Evolutionary conservation across 2,329 filamentous ascomycete genomes (phyloP), one percentile per base, ranked within the genome.

Genomic region (Cytospora chrysosperma): DNA sequence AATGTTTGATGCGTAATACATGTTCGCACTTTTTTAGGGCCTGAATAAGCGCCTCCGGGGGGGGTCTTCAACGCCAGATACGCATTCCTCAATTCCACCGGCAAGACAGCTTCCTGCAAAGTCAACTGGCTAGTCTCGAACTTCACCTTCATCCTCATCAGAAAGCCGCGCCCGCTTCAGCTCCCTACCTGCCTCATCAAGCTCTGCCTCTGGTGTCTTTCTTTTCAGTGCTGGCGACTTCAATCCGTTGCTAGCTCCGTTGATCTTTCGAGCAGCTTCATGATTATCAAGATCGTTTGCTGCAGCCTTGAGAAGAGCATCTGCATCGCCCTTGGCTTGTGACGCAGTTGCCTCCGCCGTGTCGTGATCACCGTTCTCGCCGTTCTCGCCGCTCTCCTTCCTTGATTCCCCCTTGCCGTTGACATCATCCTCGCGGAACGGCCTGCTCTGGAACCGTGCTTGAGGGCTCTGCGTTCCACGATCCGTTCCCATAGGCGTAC

Each of bases 381-480:
- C 34, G 47, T 68, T 59, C 13, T 64, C 62, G 53, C 34, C 51
- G 52, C 56, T 56, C 37, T 64, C 63, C 53, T 63, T 66, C 54
- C 61, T 68, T 17, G 56, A 62, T 1, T 60, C 64, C 9, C 40
- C 73, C 13, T 71, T 68, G 27, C 79, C 79, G 52, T 81, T 81
- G 1, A 72, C 68, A 56, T 64, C 63, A 19, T 67, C 67, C 24
- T 66, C 66, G 17, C 62, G 61, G 7, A 60, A 60, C 19, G 63
- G 73, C 13, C 72, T 67, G 27, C 79, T 78, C 54, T 81, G 81
- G 1, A 72, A 68, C 57, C 72, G 75, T 27, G 68, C 70, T 28
- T 70, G 76, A 0, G 82, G 82, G 65, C 82, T 84, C 67, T 79
- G 80, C 28, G 81, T 84, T 17, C 75, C 76, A 52, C 80, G 76